These are phyloP conservation scores for Tetraselmis striata DNA, from an alignment of 139 green algal genomes.

Conservation along the genomic window DNA sequence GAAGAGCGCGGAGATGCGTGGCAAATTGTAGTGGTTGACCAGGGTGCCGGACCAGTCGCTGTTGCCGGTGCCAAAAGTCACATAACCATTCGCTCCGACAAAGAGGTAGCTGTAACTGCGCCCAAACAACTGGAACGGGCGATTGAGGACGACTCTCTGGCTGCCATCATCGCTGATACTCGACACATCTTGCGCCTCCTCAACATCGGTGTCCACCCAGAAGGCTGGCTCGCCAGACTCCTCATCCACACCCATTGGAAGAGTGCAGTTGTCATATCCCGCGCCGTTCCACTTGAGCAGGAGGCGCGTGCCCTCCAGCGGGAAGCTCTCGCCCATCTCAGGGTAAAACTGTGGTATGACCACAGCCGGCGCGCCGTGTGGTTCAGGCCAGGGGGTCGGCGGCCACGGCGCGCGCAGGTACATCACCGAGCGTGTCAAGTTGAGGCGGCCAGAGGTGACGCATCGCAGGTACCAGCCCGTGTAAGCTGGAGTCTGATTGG, in stretches of 20 bases:
- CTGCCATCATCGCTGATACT: not conserved
- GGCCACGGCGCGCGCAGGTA: not conserved
- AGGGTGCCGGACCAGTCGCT: not conserved
- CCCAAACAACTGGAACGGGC: not conserved
- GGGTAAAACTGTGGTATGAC: not conserved
- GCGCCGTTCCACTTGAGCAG: not conserved
- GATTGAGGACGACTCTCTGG: not conserved
- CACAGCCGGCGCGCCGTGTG: not conserved
- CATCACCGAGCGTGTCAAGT: not conserved
- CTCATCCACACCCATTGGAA: not conserved
- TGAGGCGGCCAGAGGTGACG: not conserved
- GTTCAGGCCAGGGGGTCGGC: not conserved
- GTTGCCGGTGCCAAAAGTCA: not conserved
- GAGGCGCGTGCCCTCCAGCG: not conserved
- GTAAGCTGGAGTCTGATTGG: not conserved
- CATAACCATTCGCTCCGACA: not conserved
- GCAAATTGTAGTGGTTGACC: not conserved
- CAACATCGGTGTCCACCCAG: not conserved
- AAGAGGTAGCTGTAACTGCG: not conserved
- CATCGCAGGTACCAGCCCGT: not conserved
- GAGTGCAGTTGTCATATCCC: not conserved
- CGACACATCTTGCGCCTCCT: not conserved
- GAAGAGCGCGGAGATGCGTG: not conserved
- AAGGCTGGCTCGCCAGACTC: not conserved
- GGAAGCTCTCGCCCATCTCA: not conserved